Conservation (phyloP, 129 eudicot species). For the Sambucus nigra region DNA sequence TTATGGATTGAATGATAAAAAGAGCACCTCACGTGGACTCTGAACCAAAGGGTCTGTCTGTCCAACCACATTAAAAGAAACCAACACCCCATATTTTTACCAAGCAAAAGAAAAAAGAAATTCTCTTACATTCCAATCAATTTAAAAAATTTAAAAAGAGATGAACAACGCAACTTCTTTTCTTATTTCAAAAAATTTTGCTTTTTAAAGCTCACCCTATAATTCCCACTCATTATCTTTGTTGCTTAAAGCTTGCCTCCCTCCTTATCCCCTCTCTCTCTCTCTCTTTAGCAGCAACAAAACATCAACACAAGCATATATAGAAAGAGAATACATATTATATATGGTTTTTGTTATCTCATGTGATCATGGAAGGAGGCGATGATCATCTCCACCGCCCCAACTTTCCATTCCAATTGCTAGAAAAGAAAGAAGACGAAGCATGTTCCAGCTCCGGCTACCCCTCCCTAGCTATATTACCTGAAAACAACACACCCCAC, state of each 20-base stretch:
- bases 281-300: background rate
- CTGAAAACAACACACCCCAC: constrained; percentile 29
- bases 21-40: constrained; percentile 99
- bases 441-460: constrained; percentile 38
- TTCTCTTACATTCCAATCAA: constrained; percentile 31
- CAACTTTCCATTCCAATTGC: constrained; percentile 67
- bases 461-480: constrained; percentile 48
- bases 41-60: constrained; percentile 81
- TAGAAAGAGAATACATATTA: constrained; percentile 8
- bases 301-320: constrained; percentile 1
- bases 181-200: constrained; percentile 14
- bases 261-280: constrained; percentile 48
- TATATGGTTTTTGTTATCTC: constrained; percentile 3
- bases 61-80: constrained; percentile 61
- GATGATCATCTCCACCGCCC: constrained; percentile 70
- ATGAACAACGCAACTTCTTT: constrained; percentile 15
- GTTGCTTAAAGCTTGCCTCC: constrained; percentile 74
- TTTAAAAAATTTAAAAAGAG: constrained; percentile 18
- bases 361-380: constrained; percentile 65
- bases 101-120: constrained; percentile 12
- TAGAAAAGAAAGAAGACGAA: constrained; percentile 71
- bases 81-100: constrained; percentile 11
- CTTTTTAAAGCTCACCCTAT: constrained; percentile 85
- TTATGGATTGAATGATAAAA: constrained; percentile 93
- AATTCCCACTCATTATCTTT: constrained; percentile 99